These are phyloP conservation scores for Ogataea polymorpha DNA, from an alignment of 805 yeast species.

Conservation along the genomic window DNA sequence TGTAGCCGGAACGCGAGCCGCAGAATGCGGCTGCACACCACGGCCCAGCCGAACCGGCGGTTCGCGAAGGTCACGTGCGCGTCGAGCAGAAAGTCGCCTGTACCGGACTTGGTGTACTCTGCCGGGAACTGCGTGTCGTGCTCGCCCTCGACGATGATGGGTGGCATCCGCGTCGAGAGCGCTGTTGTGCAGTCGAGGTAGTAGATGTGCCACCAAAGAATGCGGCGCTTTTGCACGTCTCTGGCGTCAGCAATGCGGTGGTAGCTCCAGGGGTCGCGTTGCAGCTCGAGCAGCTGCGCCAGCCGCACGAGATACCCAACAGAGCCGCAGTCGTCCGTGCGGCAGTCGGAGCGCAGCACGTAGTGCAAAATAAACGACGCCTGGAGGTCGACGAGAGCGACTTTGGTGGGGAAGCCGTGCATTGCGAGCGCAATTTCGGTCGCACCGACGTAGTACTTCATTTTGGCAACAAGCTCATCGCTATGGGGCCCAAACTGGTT, in stretches of 20 bases:
- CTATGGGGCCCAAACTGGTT: constrained; percentile 21
- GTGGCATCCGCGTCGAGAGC: constrained; percentile 52
- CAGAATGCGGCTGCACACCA: constrained; percentile 20
- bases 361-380: constrained; percentile 41
- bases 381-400: constrained; percentile 37
- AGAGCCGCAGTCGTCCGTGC: constrained; percentile 52
- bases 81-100: constrained; percentile 37
- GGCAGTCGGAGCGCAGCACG: constrained; percentile 50
- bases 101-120: constrained; percentile 29
- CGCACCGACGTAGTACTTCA: constrained; percentile 47
- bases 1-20: constrained; percentile 12
- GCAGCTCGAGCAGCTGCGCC: constrained; percentile 53
- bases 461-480: constrained; percentile 38
- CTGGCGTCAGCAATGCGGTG: constrained; percentile 47
- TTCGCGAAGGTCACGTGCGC: constrained; percentile 48
- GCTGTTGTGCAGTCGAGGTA: constrained; percentile 56
- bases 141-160: constrained; percentile 49
- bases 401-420: constrained; percentile 49
- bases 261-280: constrained; percentile 57
- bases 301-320: constrained; percentile 54
- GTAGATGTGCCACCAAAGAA: constrained; percentile 68
- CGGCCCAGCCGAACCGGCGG: constrained; percentile 46
- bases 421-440: constrained; percentile 47
- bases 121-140: constrained; percentile 57
- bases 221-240: constrained; percentile 49